Evolutionary conservation across 2,329 filamentous ascomycete genomes (phyloP).

Genomic region (Neophaeococcomyces aloes): DNA sequence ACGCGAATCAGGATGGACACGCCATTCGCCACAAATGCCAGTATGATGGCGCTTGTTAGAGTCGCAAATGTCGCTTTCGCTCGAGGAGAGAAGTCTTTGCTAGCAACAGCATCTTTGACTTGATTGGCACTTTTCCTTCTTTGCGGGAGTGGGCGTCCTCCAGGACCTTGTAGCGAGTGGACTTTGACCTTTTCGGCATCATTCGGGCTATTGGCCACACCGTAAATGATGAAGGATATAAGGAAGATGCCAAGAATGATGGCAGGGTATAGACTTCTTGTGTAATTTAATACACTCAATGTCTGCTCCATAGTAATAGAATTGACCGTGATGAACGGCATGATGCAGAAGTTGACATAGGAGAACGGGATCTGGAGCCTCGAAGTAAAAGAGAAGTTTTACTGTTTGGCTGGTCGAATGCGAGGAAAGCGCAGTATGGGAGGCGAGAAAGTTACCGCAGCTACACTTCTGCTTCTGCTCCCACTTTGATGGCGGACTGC

Average conservation of each 20-base stretch:
- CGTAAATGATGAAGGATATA: constrained; percentile 50
- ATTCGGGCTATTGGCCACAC: constrained; percentile 44
- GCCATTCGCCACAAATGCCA: constrained; percentile 67
- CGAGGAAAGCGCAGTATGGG: background rate
- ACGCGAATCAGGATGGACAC: constrained; percentile 64
- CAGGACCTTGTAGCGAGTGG: constrained; percentile 51
- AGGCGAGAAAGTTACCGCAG: background rate
- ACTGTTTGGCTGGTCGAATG: background rate
- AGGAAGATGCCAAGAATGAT: constrained; percentile 55
- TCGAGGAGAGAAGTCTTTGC: constrained; percentile 51
- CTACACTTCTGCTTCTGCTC: background rate
- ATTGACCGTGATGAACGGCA: constrained; percentile 4
- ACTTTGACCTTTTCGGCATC: constrained; percentile 29
- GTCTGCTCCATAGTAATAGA: constrained; percentile 13
- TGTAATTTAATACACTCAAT: constrained; percentile 16
- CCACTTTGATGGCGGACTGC: constrained; percentile 1
- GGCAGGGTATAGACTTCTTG: constrained; percentile 49
- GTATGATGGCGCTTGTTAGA: constrained; percentile 57
- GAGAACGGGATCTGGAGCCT: background rate
- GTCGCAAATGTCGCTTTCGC: constrained; percentile 66
- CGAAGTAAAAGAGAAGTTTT: background rate
- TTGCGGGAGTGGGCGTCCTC: constrained; percentile 75
- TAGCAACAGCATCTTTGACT: constrained; percentile 35
- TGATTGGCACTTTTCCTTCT: constrained; percentile 43
- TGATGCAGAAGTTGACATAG: background rate